A percentile compares a stretch with the other conserved stretches of the same genome.
These are phyloP conservation scores for Incumbomyces delicatus DNA, from an alignment of 2,329 filamentous ascomycete genomes.

Conservation along the genomic window DNA sequence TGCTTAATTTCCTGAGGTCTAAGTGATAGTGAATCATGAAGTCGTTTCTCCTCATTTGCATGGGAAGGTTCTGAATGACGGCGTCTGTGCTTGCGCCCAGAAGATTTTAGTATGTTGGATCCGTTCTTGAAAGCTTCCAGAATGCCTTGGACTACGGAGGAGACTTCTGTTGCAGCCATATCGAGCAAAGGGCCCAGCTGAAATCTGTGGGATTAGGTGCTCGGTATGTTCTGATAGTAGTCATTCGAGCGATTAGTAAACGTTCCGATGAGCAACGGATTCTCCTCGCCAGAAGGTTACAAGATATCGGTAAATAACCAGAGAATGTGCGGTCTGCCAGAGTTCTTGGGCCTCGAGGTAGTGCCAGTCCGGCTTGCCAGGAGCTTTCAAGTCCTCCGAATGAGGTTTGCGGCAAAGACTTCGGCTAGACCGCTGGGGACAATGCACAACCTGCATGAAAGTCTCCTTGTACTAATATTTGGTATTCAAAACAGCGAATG, in stretches of 20 bases:
- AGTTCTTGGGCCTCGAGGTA: not conserved
- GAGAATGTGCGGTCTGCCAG: not conserved
- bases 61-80: conserved; percentile 12
- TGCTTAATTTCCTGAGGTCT: conserved; percentile 16
- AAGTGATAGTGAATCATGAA: conserved; percentile 14
- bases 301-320: not conserved
- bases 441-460: conserved; percentile 2
- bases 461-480: not conserved
- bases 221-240: not conserved
- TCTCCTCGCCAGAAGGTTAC: too few species aligned
- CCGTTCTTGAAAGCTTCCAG: conserved; percentile 19
- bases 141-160: conserved; percentile 19
- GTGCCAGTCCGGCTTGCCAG: not conserved
- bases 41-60: conserved; percentile 17
- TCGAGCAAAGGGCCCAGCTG: conserved; percentile 3
- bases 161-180: conserved; percentile 17
- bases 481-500: not conserved
- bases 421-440: conserved; percentile 1
- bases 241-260: conserved; percentile 4
- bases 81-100: conserved; percentile 11
- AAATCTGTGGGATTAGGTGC: not conserved
- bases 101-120: conserved; percentile 15
- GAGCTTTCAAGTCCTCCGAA: conserved; percentile 7
- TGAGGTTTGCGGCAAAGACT: conserved; percentile 5
- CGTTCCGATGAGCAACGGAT: too few species aligned